Evolutionary conservation across 2,329 filamentous ascomycete genomes (phyloP).

Genomic region (Alternaria sp.): DNA sequence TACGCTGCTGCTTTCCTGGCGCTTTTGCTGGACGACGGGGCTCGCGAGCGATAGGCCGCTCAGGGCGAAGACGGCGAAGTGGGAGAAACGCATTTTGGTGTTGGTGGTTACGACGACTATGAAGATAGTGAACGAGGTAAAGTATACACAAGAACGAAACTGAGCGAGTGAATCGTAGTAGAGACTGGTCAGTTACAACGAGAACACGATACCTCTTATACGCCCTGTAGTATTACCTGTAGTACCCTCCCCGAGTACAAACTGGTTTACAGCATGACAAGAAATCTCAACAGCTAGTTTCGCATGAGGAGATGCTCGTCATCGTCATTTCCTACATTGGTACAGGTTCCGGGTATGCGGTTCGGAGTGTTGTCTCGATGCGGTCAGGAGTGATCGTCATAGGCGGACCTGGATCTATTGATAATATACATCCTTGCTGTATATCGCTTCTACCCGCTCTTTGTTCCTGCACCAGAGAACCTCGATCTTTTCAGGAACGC

Average conservation of each 20-base stretch:
- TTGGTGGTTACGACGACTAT: background rate
- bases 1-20: conserved; percentile 1
- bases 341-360: background rate
- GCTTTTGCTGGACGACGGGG: conserved; percentile 12
- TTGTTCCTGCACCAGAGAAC: background rate
- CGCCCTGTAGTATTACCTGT: background rate
- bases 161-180: background rate
- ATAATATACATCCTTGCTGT: conserved; percentile 5
- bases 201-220: background rate
- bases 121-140: background rate
- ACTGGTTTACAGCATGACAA: background rate
- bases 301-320: background rate
- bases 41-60: conserved; percentile 21
- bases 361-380: conserved; percentile 5
- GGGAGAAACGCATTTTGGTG: conserved; percentile 22
- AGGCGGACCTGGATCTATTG: conserved; percentile 2
- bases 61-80: conserved; percentile 18
- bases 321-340: conserved; percentile 6
- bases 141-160: background rate
- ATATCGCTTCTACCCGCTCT: background rate
- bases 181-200: background rate
- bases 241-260: background rate
- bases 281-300: background rate
- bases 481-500: background rate
- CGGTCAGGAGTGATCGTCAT: background rate